Evolutionary conservation across 2,329 filamentous ascomycete genomes (phyloP).

Genomic region (Tympanopsis confertula): DNA sequence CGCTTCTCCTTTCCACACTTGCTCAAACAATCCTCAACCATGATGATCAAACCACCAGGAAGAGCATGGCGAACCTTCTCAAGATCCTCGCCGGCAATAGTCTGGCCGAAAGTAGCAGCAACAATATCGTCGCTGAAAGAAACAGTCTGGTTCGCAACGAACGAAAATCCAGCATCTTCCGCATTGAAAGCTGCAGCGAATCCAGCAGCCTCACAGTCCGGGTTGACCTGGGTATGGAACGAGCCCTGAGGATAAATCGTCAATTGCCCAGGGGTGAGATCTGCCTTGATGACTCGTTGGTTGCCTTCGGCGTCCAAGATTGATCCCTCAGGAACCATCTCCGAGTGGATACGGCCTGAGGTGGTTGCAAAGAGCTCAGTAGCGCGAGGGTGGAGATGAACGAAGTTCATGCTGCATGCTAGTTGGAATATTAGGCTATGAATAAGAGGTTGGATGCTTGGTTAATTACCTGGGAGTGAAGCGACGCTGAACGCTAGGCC

Average conservation of each 20-base stretch:
- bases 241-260: slow-evolving; percentile 42
- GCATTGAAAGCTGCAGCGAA: slow-evolving; percentile 36
- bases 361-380: slow-evolving; percentile 40
- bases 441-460: neutral
- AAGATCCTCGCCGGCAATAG: slow-evolving; percentile 29
- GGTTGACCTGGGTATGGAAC: slow-evolving; percentile 44
- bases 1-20: slow-evolving; percentile 29
- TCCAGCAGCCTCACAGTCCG: slow-evolving; percentile 33
- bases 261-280: slow-evolving; percentile 30
- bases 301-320: slow-evolving; percentile 23
- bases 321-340: slow-evolving; percentile 40
- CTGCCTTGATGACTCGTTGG: slow-evolving; percentile 25
- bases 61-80: slow-evolving; percentile 24
- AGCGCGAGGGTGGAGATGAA: slow-evolving; percentile 41
- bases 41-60: slow-evolving; percentile 35
- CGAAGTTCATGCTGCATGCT: slow-evolving; percentile 44
- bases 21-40: slow-evolving; percentile 36
- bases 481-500: slow-evolving; percentile 15
- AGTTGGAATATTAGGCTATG: slow-evolving; percentile 7
- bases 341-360: slow-evolving; percentile 32
- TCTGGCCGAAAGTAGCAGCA: slow-evolving; percentile 31
- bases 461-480: neutral
- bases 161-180: slow-evolving; percentile 39
- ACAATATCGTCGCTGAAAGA: slow-evolving; percentile 30
- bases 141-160: slow-evolving; percentile 36